Evolutionary conservation across 306 rosid genomes (phyloP).

Genomic region (Acmispon strigosus): DNA sequence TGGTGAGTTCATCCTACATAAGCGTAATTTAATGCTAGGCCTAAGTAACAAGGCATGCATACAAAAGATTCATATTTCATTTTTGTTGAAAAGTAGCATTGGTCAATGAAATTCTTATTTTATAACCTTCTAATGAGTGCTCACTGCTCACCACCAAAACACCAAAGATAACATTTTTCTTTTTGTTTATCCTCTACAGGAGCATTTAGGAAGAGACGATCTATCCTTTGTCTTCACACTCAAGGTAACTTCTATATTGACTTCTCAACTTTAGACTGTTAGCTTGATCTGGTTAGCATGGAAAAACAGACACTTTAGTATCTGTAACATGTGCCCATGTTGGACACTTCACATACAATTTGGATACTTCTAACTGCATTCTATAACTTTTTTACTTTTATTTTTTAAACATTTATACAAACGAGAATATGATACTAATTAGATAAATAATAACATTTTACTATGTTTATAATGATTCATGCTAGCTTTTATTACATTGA

Average conservation of each 20-base stretch:
- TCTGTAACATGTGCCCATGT: background rate
- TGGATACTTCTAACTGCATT: no score
- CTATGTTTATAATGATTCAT: no score
- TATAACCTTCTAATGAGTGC: conserved; percentile 3
- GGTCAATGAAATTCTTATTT: background rate
- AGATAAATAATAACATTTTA: no score
- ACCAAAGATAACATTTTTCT: conserved; percentile 9
- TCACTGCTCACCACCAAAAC: no score
- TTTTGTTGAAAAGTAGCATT: background rate
- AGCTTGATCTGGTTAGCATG: background rate
- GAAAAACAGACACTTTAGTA: background rate
- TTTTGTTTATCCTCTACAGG: conserved; percentile 43
- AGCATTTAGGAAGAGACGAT: conserved; percentile 88
- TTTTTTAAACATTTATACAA: no score
- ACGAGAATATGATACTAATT: no score
- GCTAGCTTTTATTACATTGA: no score
- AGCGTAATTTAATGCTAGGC: no score
- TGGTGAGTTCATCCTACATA: background rate
- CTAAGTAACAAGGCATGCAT: background rate
- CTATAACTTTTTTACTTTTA: no score
- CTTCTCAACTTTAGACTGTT: background rate
- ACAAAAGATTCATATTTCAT: background rate
- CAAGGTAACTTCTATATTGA: conserved; percentile 47
- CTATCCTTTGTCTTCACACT: conserved; percentile 77
- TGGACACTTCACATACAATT: background rate